phyloP scores from a whole-genome alignment of 352 stramenopile species.

The Phytophthora citrophthora region DNA sequence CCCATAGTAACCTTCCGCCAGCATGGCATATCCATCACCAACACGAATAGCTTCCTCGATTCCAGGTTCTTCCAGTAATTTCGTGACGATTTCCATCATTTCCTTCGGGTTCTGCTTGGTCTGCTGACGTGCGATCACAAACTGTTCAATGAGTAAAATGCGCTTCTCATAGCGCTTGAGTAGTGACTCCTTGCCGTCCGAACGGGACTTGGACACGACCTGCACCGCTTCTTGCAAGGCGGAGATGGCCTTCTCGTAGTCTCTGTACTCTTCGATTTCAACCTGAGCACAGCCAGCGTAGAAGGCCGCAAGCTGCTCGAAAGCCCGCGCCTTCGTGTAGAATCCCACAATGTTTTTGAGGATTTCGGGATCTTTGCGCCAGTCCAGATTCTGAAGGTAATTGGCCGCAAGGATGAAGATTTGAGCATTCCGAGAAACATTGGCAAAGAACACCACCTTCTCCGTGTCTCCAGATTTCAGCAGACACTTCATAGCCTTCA shows the following conservation, averaged over 20 bases:
- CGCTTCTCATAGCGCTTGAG: constrained; percentile 62
- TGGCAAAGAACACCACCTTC: constrained; percentile 95
- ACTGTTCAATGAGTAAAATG: constrained; percentile 85
- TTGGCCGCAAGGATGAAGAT: constrained; percentile 96
- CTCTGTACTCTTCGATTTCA: constrained; percentile 94
- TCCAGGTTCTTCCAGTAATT: constrained; percentile 85
- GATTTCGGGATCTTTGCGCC: constrained; percentile 89
- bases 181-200: constrained; percentile 72
- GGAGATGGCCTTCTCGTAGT: constrained; percentile 94
- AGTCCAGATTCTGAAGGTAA: constrained; percentile 96
- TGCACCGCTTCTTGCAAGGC: constrained; percentile 92
- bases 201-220: constrained; percentile 80
- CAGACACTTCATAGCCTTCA: constrained; percentile 96
- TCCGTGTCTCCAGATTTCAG: constrained; percentile 95
- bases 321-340: constrained; percentile 95
- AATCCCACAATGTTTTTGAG: constrained; percentile 95
- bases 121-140: constrained; percentile 74
- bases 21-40: constrained; percentile 90
- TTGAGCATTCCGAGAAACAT: constrained; percentile 90
- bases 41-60: constrained; percentile 89
- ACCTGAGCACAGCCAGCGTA: constrained; percentile 92
- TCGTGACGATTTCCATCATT: constrained; percentile 77
- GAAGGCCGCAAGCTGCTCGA: constrained; percentile 91
- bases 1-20: constrained; percentile 83
- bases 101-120: constrained; percentile 67